Evolutionary conservation across 2,329 filamentous ascomycete species (phyloP).

Genomic region (Ceratocystiopsis sp.): DNA sequence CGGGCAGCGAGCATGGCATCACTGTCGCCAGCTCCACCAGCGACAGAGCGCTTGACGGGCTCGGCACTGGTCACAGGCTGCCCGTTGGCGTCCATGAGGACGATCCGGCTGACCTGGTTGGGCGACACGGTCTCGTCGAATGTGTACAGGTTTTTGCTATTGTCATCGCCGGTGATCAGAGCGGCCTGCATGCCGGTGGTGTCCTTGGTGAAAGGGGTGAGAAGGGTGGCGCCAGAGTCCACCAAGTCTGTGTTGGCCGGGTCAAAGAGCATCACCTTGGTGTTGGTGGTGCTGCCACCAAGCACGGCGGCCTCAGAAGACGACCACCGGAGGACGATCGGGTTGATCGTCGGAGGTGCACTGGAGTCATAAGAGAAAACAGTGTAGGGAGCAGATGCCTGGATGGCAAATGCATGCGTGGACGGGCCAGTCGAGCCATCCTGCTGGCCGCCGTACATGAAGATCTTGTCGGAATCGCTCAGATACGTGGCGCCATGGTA

Average conservation of each 20-base stretch:
- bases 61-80: conserved; percentile 24
- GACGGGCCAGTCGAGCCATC: conserved; percentile 41
- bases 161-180: conserved; percentile 55
- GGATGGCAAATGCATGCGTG: conserved; percentile 59
- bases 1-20: not conserved
- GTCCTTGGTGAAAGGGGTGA: conserved; percentile 40
- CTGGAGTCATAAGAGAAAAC: conserved; percentile 39
- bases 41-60: conserved; percentile 3
- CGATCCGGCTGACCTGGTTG: conserved; percentile 54
- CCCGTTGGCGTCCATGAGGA: conserved; percentile 47
- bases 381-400: conserved; percentile 44
- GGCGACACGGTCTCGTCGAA: conserved; percentile 63
- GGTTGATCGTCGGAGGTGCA: conserved; percentile 46
- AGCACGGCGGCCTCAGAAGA: conserved; percentile 54
- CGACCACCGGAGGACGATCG: conserved; percentile 61
- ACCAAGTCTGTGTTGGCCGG: conserved; percentile 44
- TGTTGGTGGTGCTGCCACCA: conserved; percentile 52
- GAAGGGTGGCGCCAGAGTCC: conserved; percentile 47
- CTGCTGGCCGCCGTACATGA: conserved; percentile 66
- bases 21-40: not conserved
- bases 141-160: conserved; percentile 59
- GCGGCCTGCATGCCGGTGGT: conserved; percentile 39
- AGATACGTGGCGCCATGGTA: conserved; percentile 67
- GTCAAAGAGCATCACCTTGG: conserved; percentile 56
- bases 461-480: conserved; percentile 48